Evolutionary conservation across 2,329 filamentous ascomycete species (phyloP).

Genomic region (Sphaerostilbella broomeana): DNA sequence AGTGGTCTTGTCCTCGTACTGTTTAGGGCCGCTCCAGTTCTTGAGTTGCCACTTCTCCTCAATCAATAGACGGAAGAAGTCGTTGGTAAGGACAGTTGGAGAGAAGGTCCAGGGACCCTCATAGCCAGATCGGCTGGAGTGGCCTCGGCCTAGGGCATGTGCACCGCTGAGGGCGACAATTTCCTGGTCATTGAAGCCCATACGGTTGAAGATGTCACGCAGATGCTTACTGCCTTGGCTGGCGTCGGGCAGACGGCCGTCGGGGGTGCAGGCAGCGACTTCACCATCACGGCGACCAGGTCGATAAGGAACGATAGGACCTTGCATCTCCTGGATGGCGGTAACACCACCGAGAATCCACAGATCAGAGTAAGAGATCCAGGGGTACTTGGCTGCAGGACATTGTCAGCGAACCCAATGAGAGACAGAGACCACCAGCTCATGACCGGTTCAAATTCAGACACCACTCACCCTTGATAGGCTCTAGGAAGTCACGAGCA

Average conservation of each 20-base stretch:
- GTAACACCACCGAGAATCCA: conserved; percentile 86
- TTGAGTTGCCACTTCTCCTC: conserved; percentile 89
- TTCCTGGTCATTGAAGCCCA: conserved; percentile 96
- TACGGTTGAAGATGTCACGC: conserved; percentile 86
- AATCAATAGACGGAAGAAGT: conserved; percentile 82
- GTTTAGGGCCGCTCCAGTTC: conserved; percentile 88
- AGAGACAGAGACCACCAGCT: too few species aligned
- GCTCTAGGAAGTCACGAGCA: conserved; percentile 88
- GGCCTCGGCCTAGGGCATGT: conserved; percentile 84
- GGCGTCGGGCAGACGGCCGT: conserved; percentile 79
- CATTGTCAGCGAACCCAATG: background rate
- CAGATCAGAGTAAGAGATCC: conserved; percentile 94
- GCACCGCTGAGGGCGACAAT: conserved; percentile 86
- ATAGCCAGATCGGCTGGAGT: conserved; percentile 81
- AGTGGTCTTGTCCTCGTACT: conserved; percentile 79
- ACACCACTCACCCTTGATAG: conserved; percentile 70
- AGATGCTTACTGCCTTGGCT: conserved; percentile 73
- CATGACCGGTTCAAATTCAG: too few species aligned
- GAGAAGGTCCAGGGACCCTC: conserved; percentile 89
- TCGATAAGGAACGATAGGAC: conserved; percentile 79
- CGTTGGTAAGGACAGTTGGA: conserved; percentile 86
- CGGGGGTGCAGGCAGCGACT: conserved; percentile 78
- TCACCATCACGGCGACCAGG: conserved; percentile 80
- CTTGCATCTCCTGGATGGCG: conserved; percentile 93
- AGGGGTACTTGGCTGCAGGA: conserved; percentile 62